Base-by-base conservation (phyloP, 2,329 filamentous ascomycete species). In the Colletotrichum liaoningense region DNA sequence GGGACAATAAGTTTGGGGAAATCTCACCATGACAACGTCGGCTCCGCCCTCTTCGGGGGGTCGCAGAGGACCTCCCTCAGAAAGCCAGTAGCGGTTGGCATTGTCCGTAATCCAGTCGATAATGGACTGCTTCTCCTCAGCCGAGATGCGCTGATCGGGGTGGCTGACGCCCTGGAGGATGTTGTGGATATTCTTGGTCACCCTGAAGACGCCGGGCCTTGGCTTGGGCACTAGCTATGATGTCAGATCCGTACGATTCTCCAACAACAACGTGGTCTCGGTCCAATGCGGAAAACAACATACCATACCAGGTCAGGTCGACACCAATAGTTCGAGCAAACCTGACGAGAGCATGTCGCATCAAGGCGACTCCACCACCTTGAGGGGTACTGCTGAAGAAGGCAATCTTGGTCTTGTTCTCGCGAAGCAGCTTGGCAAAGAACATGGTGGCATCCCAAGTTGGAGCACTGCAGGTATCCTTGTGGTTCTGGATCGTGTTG, bases 141-240 rank as follows among this genome's bases (percentile, higher is more conserved):
- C 77, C 0, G 87, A 90, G 38, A 96, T 86, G n/a, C 90, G 88
- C 76, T 94, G 88, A 3, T 89, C 88, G 0, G 90, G 89, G 30
- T 88, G 86, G 54, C 91, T 91, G 55, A 95, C 94, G 9, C 94
- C 94, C 83, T 97, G 94, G 3, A 97, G 90, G 75, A 96, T 95
- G 82, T 97, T 97, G 88, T 97, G 94, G 77, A 95, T 93, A 76
- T 93, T 95, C 84, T 97, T 97, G 76, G 94, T 97, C 81, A 94
- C 93, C 63, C 93, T 88, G 82, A 97, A 97, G 12, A 96, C 91
- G 19, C 93, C 92, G 3, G 93, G 93, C 63, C 93, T 91, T 26
- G 94, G 93, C 80, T 94, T 95, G 7, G 94, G 94, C 1, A 96
- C 94, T 88, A 30, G 55, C 22, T 22, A 57, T 71, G 63, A 66